Evolutionary conservation across 1,284 basidiomycete genomes (phyloP).

Genomic region (Pyrrhoderma noxium): DNA sequence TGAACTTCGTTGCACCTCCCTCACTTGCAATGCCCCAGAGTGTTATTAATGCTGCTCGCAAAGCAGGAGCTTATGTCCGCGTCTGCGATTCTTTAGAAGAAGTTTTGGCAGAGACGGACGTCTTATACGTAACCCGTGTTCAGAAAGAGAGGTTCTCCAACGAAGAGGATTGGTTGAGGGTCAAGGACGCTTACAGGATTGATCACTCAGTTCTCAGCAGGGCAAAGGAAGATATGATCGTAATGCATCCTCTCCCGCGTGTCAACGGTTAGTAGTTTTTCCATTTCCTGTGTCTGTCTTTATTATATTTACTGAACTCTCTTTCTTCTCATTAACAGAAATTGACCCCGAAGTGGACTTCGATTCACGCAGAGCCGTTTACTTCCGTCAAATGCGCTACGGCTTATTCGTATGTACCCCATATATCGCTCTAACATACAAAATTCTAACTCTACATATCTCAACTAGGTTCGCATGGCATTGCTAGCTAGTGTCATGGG

Average conservation of each 20-base stretch:
- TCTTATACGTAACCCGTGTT: constrained; percentile 93
- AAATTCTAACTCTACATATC: constrained; percentile 1
- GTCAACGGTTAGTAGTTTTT: constrained; percentile 61
- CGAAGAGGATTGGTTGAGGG: constrained; percentile 80
- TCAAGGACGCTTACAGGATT: constrained; percentile 90
- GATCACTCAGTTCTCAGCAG: constrained; percentile 89
- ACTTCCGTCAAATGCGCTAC: constrained; percentile 98
- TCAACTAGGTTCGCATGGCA: constrained; percentile 65
- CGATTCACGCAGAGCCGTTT: constrained; percentile 88
- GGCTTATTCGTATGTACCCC: constrained; percentile 79
- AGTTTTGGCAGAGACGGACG: constrained; percentile 89
- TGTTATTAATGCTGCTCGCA: constrained; percentile 78
- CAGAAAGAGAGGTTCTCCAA: constrained; percentile 92
- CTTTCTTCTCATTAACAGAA: constrained; percentile 42
- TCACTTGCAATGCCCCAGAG: constrained; percentile 88
- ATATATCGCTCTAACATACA: neutral
- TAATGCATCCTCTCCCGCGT: constrained; percentile 96
- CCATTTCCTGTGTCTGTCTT: neutral
- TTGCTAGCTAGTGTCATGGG: constrained; percentile 64
- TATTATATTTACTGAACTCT: neutral
- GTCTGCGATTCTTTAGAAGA: constrained; percentile 86
- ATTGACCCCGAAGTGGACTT: constrained; percentile 99
- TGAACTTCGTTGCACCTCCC: constrained; percentile 94
- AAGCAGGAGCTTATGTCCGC: constrained; percentile 73
- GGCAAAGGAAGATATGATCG: constrained; percentile 95